phyloP scores from a whole-genome alignment of 2,329 filamentous ascomycete genomes.

The Nemania abortiva region DNA sequence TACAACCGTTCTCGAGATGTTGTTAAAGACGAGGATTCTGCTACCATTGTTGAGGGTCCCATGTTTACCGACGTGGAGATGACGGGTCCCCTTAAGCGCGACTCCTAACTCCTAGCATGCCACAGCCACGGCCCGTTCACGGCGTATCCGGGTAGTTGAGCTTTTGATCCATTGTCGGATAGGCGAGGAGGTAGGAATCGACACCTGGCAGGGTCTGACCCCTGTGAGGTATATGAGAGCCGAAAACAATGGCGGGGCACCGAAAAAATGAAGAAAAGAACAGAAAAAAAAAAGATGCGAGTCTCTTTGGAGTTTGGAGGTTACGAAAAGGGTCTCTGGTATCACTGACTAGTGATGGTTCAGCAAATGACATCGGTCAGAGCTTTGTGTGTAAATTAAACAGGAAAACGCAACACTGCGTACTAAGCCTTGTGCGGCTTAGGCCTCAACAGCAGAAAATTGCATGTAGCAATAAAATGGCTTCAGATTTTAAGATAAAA shows the following conservation, averaged over 20 bases:
- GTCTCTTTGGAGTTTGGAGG: neutral
- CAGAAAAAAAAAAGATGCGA: neutral
- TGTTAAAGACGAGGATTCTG: neutral
- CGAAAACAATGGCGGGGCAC: neutral
- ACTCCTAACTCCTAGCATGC: neutral
- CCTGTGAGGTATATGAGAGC: neutral
- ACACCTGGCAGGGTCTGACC: neutral
- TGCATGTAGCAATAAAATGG: conserved; percentile 9
- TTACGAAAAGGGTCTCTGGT: neutral
- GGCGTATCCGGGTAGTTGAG: neutral
- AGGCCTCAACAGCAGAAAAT: neutral
- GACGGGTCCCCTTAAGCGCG: neutral
- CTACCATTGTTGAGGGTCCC: neutral
- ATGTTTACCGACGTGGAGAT: conserved; percentile 5
- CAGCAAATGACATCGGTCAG: neutral
- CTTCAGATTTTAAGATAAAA: neutral
- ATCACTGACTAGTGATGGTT: neutral
- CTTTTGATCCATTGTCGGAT: neutral
- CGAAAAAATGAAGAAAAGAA: neutral
- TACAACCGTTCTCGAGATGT: neutral
- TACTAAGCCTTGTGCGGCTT: neutral
- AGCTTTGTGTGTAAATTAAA: neutral
- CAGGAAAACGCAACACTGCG: neutral
- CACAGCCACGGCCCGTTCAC: no score
- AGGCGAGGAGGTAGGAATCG: neutral